Evolutionary conservation across 2,329 filamentous ascomycete species (phyloP).

Genomic region (Aspergillus latus): DNA sequence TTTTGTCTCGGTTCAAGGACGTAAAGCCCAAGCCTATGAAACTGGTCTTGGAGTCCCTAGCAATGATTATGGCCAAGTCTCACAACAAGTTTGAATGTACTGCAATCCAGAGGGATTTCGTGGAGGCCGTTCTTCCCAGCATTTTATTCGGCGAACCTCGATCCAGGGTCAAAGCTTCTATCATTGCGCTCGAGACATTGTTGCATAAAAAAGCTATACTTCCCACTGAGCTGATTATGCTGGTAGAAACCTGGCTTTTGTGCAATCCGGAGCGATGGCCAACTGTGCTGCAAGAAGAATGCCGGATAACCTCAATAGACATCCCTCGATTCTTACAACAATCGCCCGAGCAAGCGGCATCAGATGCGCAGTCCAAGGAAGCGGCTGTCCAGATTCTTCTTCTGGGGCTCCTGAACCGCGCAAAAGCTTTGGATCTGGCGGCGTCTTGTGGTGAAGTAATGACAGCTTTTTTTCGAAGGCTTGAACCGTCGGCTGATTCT

Average conservation of each 20-base stretch:
- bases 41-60: slow-evolving; percentile 45
- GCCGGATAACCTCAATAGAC: slow-evolving; percentile 31
- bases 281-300: slow-evolving; percentile 34
- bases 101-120: slow-evolving; percentile 27
- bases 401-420: slow-evolving; percentile 33
- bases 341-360: slow-evolving; percentile 17
- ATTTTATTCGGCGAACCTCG: slow-evolving; percentile 42
- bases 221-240: slow-evolving; percentile 30
- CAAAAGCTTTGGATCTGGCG: slow-evolving; percentile 31
- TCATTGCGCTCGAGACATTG: slow-evolving; percentile 39
- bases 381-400: slow-evolving; percentile 33
- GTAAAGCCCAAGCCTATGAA: slow-evolving; percentile 47
- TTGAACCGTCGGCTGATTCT: slow-evolving; percentile 19
- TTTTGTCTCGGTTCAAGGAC: slow-evolving; percentile 43
- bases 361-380: slow-evolving; percentile 7
- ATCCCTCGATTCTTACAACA: slow-evolving; percentile 20
- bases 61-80: slow-evolving; percentile 33
- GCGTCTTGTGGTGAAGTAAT: slow-evolving; percentile 31
- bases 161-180: slow-evolving; percentile 38
- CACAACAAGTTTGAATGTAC: slow-evolving; percentile 22
- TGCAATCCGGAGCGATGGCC: slow-evolving; percentile 33
- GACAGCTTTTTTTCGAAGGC: slow-evolving; percentile 31
- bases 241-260: slow-evolving; percentile 36
- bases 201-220: slow-evolving; percentile 40
- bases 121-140: slow-evolving; percentile 34